Evolutionary conservation across 352 stramenopile genomes (phyloP).

Genomic region (Globisporangium polare): DNA sequence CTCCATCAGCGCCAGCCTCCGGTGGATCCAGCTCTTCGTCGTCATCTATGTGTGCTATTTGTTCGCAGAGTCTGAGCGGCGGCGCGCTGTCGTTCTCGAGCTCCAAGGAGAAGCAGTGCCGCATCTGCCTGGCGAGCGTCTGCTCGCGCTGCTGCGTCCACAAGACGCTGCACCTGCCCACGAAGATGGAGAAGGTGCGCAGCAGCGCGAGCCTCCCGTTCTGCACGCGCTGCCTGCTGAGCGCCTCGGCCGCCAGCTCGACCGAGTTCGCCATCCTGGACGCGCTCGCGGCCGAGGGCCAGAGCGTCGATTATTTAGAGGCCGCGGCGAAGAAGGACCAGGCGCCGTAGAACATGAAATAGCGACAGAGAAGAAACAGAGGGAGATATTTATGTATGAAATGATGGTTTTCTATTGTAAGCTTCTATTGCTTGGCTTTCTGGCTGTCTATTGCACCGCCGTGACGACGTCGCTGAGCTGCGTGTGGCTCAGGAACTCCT

Average conservation of each 20-base stretch:
- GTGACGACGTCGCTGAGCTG: conserved; percentile 35
- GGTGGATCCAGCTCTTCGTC: too few relatives aligned
- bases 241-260: conserved; percentile 2
- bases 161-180: conserved; percentile 17
- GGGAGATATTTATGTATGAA: neutral
- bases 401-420: neutral
- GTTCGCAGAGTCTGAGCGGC: neutral
- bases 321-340: neutral
- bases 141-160: conserved; percentile 18
- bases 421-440: neutral
- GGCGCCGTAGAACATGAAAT: neutral
- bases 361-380: neutral
- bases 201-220: conserved; percentile 19
- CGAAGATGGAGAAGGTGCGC: conserved; percentile 22
- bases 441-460: conserved; percentile 1
- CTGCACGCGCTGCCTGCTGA: conserved; percentile 30
- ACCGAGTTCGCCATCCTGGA: conserved; percentile 17
- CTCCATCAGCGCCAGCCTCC: neutral
- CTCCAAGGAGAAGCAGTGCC: conserved; percentile 3
- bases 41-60: neutral
- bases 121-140: conserved; percentile 13
- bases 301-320: conserved; percentile 17
- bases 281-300: conserved; percentile 1
- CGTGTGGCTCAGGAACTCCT: conserved; percentile 52
- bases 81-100: neutral